phyloP scores from a whole-genome alignment of 192 early-diverging fungal species.

The Cladochytrium replicatum region DNA sequence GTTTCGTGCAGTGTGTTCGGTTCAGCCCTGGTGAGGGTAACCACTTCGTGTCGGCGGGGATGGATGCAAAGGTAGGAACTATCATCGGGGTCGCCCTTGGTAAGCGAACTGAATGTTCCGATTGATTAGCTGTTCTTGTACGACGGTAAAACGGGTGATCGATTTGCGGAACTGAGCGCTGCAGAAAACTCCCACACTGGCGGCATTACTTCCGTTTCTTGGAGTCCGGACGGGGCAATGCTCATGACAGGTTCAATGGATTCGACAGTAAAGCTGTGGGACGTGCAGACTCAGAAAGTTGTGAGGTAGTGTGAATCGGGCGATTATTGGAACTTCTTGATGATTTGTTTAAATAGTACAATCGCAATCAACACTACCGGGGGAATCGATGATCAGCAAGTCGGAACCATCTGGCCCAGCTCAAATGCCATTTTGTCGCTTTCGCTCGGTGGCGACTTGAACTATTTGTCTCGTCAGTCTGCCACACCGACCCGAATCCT shows the following conservation, averaged over 20 bases:
- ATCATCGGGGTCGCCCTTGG: not conserved
- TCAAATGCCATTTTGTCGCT: constrained; percentile 61
- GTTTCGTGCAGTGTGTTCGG: constrained; percentile 84
- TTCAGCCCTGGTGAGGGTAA: constrained; percentile 77
- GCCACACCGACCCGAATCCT: constrained; percentile 12
- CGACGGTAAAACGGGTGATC: constrained; percentile 83
- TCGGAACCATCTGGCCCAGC: constrained; percentile 85
- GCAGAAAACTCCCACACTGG: constrained; percentile 60
- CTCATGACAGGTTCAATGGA: constrained; percentile 81
- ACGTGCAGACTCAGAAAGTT: constrained; percentile 59
- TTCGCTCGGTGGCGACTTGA: constrained; percentile 79
- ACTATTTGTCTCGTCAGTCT: constrained; percentile 53
- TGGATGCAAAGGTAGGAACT: constrained; percentile 63
- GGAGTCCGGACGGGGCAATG: constrained; percentile 70
- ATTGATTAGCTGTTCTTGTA: constrained; percentile 65
- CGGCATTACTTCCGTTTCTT: constrained; percentile 72
- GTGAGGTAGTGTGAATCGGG: constrained; percentile 34
- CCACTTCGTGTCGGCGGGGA: constrained; percentile 71
- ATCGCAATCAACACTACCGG: constrained; percentile 11
- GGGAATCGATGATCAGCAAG: constrained; percentile 70
- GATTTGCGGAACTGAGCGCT: constrained; percentile 41
- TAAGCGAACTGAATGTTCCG: not conserved
- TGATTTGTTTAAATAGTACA: constrained; percentile 8
- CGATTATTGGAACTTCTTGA: constrained; percentile 10
- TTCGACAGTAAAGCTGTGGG: constrained; percentile 84